These are phyloP conservation scores for Aspergillus piperis DNA, from an alignment of 2,329 filamentous ascomycete genomes.

Conservation along the genomic window DNA sequence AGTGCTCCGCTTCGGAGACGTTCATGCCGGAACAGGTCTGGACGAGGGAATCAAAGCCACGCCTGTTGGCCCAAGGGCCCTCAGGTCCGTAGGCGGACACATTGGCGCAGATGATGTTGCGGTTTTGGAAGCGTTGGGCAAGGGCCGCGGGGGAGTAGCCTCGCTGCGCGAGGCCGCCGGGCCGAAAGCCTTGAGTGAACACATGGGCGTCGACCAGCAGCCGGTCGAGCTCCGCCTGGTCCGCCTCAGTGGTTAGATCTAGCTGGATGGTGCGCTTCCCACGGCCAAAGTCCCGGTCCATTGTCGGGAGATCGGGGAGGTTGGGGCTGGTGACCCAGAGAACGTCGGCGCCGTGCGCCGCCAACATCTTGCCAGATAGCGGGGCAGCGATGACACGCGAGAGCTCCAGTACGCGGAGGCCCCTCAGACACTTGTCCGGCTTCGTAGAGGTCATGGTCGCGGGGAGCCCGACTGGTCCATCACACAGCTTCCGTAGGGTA, in stretches of 20 bases:
- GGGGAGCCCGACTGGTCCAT: slow-evolving; percentile 12
- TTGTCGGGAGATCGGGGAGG: slow-evolving; percentile 36
- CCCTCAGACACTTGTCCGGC: slow-evolving; percentile 38
- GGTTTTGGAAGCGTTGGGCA: neutral
- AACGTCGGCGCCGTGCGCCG: slow-evolving; percentile 45
- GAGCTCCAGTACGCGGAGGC: slow-evolving; percentile 43
- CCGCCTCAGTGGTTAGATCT: slow-evolving; percentile 32
- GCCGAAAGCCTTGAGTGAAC: slow-evolving; percentile 51
- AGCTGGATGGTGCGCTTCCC: slow-evolving; percentile 42
- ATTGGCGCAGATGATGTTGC: slow-evolving; percentile 52
- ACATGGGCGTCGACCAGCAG: slow-evolving; percentile 44
- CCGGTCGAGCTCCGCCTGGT: slow-evolving; percentile 25
- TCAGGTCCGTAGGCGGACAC: slow-evolving; percentile 55
- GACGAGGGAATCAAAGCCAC: slow-evolving; percentile 59
- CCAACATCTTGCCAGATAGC: slow-evolving; percentile 39
- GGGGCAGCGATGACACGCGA: slow-evolving; percentile 45
- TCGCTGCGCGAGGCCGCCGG: slow-evolving; percentile 48
- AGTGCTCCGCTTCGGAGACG: slow-evolving; percentile 55
- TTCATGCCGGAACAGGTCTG: slow-evolving; percentile 61
- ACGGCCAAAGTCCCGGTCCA: slow-evolving; percentile 41
- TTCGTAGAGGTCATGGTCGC: slow-evolving; percentile 9
- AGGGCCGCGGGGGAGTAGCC: slow-evolving; percentile 48
- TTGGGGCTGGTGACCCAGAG: slow-evolving; percentile 42
- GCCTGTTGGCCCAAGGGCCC: slow-evolving; percentile 49
- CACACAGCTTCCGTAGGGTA: slow-evolving; percentile 38